Base-by-base conservation (phyloP, 169 alveolate genomes). In the Plasmodium yoelii region DNA sequence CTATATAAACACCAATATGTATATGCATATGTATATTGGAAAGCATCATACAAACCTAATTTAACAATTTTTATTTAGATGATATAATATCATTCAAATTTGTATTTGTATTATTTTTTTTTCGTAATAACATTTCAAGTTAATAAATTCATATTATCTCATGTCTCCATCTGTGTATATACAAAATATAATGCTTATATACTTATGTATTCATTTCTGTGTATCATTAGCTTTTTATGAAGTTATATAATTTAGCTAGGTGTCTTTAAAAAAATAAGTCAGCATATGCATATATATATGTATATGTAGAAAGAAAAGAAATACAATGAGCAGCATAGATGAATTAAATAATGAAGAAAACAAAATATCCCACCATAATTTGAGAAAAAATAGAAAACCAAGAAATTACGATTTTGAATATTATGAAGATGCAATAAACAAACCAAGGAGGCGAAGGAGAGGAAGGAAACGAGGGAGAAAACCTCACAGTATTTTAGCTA, bases 351-450 rank as follows among this genome's bases (percentile, higher is more conserved):
- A 80, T 80, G 90, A 80, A 24, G 90, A 55, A 39, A 80, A 80
- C 12, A 47, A 13, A 80, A 39, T 53, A 53, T 56, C 47, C 42
- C 72, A 80, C 59, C 90, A 80, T 56, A 80, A 80, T 51, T 80
- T 80, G 28, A 80, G 90, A 68, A 80, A 80, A 56, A 80, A 65
- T 60, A 80, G 90, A 63, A 80, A 80, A 47, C 90, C 73, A 57
- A 70, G 90, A 18, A 65, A 70, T 70, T 80, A 67, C 18, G 90
- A 80, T 39, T 80, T 80, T 60, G 90, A 80, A 39, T 80, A 80
- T 59, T 53, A 24, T 55, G 82, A 80, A 34, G 82, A 80, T 6
- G 28, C 77, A n/a, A 4, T 68, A 80, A 80, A 67, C 26, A 80
- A 19, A 26, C 84, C 69, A 0, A 64, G 53, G 53, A 26, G 84